Evolutionary conservation across 176 grass and related monocot genomes (phyloP).

Genomic region (Microstegium vimineum): DNA sequence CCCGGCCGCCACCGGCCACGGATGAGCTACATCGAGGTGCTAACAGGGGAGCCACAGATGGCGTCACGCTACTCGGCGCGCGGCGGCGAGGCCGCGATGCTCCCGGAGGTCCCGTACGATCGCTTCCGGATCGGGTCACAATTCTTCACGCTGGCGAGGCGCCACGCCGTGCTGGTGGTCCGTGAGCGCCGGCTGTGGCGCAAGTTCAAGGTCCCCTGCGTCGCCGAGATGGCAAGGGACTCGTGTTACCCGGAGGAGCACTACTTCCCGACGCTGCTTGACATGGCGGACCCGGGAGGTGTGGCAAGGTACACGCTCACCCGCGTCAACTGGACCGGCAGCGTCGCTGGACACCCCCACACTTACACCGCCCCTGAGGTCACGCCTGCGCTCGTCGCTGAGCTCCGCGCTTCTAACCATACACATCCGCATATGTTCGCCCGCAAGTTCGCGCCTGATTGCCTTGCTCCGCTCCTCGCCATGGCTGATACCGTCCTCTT

Average conservation of each 20-base stretch:
- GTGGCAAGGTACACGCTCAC: slow-evolving; percentile 71
- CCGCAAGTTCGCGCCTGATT: slow-evolving; percentile 78
- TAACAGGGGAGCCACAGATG: slow-evolving; percentile 61
- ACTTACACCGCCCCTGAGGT: slow-evolving; percentile 53
- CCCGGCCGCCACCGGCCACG: not conserved
- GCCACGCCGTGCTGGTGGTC: slow-evolving; percentile 73
- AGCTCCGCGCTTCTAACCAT: slow-evolving; percentile 37
- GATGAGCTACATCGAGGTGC: slow-evolving; percentile 90
- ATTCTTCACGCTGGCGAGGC: slow-evolving; percentile 75
- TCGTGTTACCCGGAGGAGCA: slow-evolving; percentile 94
- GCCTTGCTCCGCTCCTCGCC: slow-evolving; percentile 59
- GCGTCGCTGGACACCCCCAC: slow-evolving; percentile 68
- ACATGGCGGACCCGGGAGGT: slow-evolving; percentile 69
- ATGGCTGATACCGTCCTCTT: slow-evolving; percentile 70
- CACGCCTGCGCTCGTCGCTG: slow-evolving; percentile 32
- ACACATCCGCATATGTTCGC: slow-evolving; percentile 63
- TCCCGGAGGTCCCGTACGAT: slow-evolving; percentile 72
- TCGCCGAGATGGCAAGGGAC: slow-evolving; percentile 23
- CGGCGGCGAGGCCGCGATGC: slow-evolving; percentile 61
- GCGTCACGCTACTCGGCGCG: slow-evolving; percentile 54
- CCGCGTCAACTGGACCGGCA: slow-evolving; percentile 83
- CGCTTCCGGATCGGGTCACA: slow-evolving; percentile 81
- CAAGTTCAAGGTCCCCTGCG: slow-evolving; percentile 71
- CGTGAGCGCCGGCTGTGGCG: slow-evolving; percentile 71
- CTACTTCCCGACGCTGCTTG: slow-evolving; percentile 86